Conservation (phyloP, 31 red algal species). For the Asparagopsis taxiformis region DNA sequence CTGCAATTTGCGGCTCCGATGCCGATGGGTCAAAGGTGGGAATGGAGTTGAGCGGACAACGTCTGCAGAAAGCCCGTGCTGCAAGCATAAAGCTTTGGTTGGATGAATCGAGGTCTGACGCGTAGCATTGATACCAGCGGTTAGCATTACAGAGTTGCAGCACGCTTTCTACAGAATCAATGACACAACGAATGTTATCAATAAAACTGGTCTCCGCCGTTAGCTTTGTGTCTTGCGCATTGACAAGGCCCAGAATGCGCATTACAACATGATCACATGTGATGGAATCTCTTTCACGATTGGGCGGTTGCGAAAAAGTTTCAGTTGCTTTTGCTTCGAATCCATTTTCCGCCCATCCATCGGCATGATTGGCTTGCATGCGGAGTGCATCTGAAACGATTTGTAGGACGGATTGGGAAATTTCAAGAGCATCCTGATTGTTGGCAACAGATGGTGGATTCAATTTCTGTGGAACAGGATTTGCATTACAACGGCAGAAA, state of each 20-base stretch:
- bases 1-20: not conserved
- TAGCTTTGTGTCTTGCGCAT: not conserved
- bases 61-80: not conserved
- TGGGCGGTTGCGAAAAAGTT: not conserved
- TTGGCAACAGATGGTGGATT: not conserved
- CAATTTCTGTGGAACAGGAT: not conserved
- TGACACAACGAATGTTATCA: conserved; percentile 7
- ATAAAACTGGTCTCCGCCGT: conserved; percentile 13
- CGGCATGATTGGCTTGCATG: not conserved
- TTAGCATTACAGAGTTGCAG: not conserved
- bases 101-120: not conserved
- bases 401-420: not conserved
- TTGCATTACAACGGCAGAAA: not conserved
- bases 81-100: conserved; percentile 9
- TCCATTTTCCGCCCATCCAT: not conserved
- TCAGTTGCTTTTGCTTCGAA: not conserved
- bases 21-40: not conserved
- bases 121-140: conserved; percentile 13
- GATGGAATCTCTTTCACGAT: not conserved
- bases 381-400: not conserved
- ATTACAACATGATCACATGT: conserved; percentile 11
- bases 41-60: conserved; percentile 1
- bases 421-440: not conserved
- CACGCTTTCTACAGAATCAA: conserved; percentile 11
- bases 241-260: conserved; percentile 8